phyloP scores from a whole-genome alignment of 1,284 basidiomycete species.

The Violaceomyces palustris region DNA sequence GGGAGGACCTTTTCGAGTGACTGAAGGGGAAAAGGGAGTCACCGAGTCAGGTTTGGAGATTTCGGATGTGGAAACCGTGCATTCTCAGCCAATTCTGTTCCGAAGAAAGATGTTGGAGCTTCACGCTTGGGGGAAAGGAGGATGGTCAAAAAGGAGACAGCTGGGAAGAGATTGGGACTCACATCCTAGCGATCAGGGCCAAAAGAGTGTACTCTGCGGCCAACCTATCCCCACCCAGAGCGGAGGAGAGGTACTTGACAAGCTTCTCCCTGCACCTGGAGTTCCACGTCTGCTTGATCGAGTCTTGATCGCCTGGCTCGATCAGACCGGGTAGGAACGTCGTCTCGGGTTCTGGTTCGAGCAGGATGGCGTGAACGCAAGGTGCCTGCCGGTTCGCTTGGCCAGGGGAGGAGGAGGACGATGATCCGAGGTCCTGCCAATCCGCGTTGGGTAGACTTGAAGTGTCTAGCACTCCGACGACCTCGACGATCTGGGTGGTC shows the following conservation, averaged over 20 bases:
- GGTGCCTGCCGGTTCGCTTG: too few relatives aligned
- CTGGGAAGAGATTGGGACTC: too few relatives aligned
- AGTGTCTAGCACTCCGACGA: slow-evolving; percentile 39
- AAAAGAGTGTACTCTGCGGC: slow-evolving; percentile 76
- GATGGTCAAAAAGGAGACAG: too few relatives aligned
- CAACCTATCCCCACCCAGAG: slow-evolving; percentile 31
- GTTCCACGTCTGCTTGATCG: too few relatives aligned
- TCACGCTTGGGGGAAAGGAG: too few relatives aligned
- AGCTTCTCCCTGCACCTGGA: slow-evolving; percentile 16
- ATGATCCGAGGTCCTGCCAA: slow-evolving; percentile 22
- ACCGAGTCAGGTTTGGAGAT: not conserved
- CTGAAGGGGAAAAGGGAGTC: slow-evolving; percentile 57
- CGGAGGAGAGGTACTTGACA: slow-evolving; percentile 26
- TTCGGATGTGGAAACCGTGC: not conserved
- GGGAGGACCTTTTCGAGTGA: slow-evolving; percentile 64
- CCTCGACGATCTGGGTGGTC: slow-evolving; percentile 45
- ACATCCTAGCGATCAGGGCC: slow-evolving; percentile 65
- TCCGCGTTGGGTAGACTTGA: slow-evolving; percentile 23
- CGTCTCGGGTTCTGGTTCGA: too few relatives aligned
- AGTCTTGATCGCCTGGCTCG: too few relatives aligned
- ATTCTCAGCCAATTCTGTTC: too few relatives aligned
- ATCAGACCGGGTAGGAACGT: too few relatives aligned
- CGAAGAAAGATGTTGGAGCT: too few relatives aligned
- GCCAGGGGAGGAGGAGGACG: too few relatives aligned
- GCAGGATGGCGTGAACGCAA: slow-evolving; percentile 36